A percentile compares a stretch with the other conserved stretches of the same genome.
Conservation (phyloP, 805 yeast genomes). For the Candida pseudofarinosa region DNA sequence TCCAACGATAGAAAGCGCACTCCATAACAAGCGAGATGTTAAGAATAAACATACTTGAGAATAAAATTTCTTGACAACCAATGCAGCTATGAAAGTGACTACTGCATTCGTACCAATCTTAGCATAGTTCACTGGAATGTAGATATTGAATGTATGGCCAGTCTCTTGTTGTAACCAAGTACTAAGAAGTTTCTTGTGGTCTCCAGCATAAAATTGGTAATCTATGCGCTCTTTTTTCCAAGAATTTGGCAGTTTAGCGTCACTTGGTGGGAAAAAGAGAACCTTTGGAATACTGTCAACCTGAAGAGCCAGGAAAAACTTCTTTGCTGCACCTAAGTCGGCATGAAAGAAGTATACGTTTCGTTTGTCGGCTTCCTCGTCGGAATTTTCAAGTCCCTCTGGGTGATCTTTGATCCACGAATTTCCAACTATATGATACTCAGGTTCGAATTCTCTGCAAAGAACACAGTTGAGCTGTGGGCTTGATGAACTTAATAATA, state of each 20-base stretch:
- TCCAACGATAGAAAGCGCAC: constrained; percentile 55
- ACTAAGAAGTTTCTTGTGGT: constrained; percentile 32
- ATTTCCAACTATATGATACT: constrained; percentile 53
- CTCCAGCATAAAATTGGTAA: constrained; percentile 46
- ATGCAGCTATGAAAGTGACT: constrained; percentile 24
- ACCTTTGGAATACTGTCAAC: constrained; percentile 78
- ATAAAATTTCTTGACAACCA: constrained; percentile 23
- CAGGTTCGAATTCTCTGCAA: constrained; percentile 70
- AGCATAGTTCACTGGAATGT: constrained; percentile 42
- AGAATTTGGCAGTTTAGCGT: constrained; percentile 25
- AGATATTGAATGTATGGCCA: constrained; percentile 30
- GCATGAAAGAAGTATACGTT: constrained; percentile 67
- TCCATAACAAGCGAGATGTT: constrained; percentile 65
- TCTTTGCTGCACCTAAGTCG: constrained; percentile 60
- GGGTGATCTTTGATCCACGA: constrained; percentile 58
- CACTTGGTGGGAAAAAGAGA: constrained; percentile 55
- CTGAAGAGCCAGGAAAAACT: constrained; percentile 48
- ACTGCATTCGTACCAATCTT: constrained; percentile 34
- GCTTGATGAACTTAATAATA: constrained; percentile 69
- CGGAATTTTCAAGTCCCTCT: constrained; percentile 28
- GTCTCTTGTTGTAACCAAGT: constrained; percentile 34
- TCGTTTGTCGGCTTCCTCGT: constrained; percentile 13
- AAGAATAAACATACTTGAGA: constrained; percentile 36
- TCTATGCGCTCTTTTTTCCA: constrained; percentile 28
- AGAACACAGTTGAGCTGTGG: constrained; percentile 71